Base-by-base conservation (phyloP, 1,139 yeast genomes). In the Meyerozyma athensensis region DNA sequence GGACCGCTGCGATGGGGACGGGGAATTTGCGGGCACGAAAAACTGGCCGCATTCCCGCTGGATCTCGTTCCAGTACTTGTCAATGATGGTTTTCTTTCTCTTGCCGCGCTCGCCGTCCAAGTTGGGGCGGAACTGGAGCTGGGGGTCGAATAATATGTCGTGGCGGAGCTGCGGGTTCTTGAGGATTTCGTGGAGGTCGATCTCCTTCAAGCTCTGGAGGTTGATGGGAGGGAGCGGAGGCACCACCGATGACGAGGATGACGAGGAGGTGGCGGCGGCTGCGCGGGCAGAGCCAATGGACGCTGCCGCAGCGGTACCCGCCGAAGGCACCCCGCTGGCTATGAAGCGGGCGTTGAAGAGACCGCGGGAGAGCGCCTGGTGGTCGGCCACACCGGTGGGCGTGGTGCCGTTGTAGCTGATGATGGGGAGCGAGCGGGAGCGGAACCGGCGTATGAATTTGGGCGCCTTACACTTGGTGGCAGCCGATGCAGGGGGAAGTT, bases 141-240 rank as follows among this genome's bases (percentile, higher is more conserved):
- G 87, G 13, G 97, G 95, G 62, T 90, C 97, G 56, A 90, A 90
- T 19, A 87, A 72, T 41, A 90, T 86, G 56, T 90, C 97, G 58
- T 90, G 97, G 45, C 97, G 77, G 42, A 90, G 69, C 59, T 87
- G 96, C 7, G 96, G 96, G 60, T 90, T 90, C 56, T 86, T 86
- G 51, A 90, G 72, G 40, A 92, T 89, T 54, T 89, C 96, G 45
- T 85, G 86, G 38, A 90, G 65, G 54, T 90, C 97, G 42, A 90
- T 86, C 58, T 89, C 96, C 49, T 83, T 79, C 49, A 90, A 70
- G 31, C 89, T 80, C 53, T 84, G 92, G 40, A 86, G 66, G 58
- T 86, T 87, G 40, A 89, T 90, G 1, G 96, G 96, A 1, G 97
- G 97, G n/a, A 70, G 56, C 16, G 72, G 70, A 13, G 65, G 68